Base-by-base conservation (phyloP, 2,329 filamentous ascomycete genomes). In the Intubia oerlemansii region DNA sequence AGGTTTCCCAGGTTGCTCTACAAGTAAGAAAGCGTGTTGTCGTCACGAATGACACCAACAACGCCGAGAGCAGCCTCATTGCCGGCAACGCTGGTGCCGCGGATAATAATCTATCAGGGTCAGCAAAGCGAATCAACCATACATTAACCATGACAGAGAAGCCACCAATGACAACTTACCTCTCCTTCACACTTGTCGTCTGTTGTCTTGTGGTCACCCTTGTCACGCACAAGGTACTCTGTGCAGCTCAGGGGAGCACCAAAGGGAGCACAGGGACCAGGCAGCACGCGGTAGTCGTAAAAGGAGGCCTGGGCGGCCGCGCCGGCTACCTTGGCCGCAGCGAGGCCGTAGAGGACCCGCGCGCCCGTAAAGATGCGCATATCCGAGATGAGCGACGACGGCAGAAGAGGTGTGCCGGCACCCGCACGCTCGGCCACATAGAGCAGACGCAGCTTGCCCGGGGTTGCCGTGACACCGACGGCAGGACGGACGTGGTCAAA, bases 321-420 rank as follows among this genome's bases (percentile, higher is more conserved):
- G 21, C 88, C 88, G 3, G 84, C 85, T n/a, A 95, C 78, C 35
- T 68, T 66, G 15, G 80, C 58, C 1, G 77, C 71, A 12, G 81
- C 77, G 31, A 98, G 59, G 4, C 82, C 84, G 48, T 95, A 92
- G 28, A 90, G 60, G 32, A 93, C 59, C 29, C 81, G 68, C 2
- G 81, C 74, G 17, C 75, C 67, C 2, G 77, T 79, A 48, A 82
- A 79, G 29, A 90, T 63, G 25, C 84, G 70, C 32, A 95, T 52
- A 43, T 93, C 80, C 0, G 77, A 80, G 23, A 95, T 58, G 28
- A 72, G 66, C 14, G 62, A 51, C 4, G 75, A 69, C 23, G 65
- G 75, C 10, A 95, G 54, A 2, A 65, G 60, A 2, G 72, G 68
- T 1, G 62, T 59, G 3, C 58, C 58, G 2, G 63, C 57, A 23